phyloP scores from a whole-genome alignment of 305 asterid species.

The Striga hermonthica region DNA sequence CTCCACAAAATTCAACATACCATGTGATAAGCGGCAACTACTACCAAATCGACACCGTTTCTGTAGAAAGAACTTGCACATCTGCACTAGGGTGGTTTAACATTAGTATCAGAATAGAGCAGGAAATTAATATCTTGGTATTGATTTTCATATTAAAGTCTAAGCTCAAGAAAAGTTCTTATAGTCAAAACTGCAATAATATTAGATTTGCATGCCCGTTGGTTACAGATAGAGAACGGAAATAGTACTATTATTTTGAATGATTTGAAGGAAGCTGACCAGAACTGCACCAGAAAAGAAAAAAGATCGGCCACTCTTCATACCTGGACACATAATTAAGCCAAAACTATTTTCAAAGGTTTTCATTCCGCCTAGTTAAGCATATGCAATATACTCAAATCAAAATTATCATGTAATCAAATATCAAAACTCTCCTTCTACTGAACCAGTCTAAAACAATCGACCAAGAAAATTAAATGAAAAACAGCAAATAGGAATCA shows the following conservation, averaged over 20 bases:
- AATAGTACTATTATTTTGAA: neutral
- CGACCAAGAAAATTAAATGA: constrained; percentile 23
- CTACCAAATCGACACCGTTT: constrained; percentile 98
- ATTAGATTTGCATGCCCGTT: neutral
- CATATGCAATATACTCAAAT: constrained; percentile 4
- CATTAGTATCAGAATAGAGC: constrained; percentile 47
- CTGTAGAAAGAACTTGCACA: constrained; percentile 99
- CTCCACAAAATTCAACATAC: constrained; percentile 57
- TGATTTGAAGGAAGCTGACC: constrained; percentile 2
- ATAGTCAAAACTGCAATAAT: neutral
- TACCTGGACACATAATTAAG: constrained; percentile 17
- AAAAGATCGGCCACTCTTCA: neutral
- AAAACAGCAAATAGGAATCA: constrained; percentile 1
- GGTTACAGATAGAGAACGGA: constrained; percentile 5
- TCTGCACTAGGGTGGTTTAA: constrained; percentile 92
- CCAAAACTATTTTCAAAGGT: constrained; percentile 3
- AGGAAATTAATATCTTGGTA: neutral
- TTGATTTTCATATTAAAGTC: constrained; percentile 13
- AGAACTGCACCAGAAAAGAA: constrained; percentile 9
- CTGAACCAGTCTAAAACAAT: constrained; percentile 27
- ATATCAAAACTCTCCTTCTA: constrained; percentile 9
- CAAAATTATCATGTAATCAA: constrained; percentile 16
- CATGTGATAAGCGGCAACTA: constrained; percentile 99
- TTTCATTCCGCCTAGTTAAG: constrained; percentile 14
- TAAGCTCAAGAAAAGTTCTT: constrained; percentile 23